phyloP scores from a whole-genome alignment of 2,329 filamentous ascomycete genomes.

The Metarhizium brunneum region DNA sequence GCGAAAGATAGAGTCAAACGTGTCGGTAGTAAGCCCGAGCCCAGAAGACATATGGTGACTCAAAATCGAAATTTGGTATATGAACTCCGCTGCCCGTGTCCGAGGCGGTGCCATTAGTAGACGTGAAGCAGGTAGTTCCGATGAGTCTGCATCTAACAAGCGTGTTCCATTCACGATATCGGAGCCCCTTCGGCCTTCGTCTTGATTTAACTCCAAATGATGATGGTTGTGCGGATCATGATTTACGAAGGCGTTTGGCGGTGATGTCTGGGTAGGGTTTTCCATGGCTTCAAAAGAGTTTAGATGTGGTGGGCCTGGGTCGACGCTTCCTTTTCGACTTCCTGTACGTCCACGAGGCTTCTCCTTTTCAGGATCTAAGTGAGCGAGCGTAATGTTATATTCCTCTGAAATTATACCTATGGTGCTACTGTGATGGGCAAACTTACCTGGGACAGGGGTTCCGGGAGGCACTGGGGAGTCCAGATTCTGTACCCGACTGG shows the following conservation, averaged over 20 bases:
- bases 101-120: conserved; percentile 42
- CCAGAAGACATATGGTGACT: conserved; percentile 20
- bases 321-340: neutral
- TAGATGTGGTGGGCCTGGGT: conserved; percentile 12
- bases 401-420: neutral
- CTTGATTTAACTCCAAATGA: neutral
- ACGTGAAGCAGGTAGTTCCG: conserved; percentile 4
- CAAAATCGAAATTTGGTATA: conserved; percentile 24
- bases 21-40: conserved; percentile 19
- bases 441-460: conserved; percentile 38
- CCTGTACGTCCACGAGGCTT: conserved; percentile 12
- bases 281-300: conserved; percentile 10
- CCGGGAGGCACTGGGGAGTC: conserved; percentile 42
- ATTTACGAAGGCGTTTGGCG: neutral
- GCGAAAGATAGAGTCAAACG: conserved; percentile 31
- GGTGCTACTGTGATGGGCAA: neutral
- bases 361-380: conserved; percentile 20
- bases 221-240: neutral
- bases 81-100: conserved; percentile 22
- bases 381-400: neutral
- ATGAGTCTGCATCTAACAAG: neutral
- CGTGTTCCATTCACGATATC: neutral
- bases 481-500: conserved; percentile 42
- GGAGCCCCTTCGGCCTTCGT: neutral
- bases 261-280: conserved; percentile 12